Base-by-base conservation (phyloP, 1,284 basidiomycete species). In the Cryptococcus neoformans region DNA sequence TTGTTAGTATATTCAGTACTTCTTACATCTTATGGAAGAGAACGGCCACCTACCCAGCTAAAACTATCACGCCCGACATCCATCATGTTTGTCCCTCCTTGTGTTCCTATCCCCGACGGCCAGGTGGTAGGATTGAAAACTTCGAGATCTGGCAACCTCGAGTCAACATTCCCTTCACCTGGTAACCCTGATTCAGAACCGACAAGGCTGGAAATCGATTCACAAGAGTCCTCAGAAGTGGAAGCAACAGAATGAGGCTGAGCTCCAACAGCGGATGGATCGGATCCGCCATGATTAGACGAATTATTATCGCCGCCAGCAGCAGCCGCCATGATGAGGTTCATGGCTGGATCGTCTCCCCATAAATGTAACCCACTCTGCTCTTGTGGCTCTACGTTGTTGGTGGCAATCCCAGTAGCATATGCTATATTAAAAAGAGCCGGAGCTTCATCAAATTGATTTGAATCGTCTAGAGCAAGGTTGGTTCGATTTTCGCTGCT, bases 391-490 rank as follows among this genome's bases (percentile, higher is more conserved):
- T 48, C 49, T 12, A 21, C 16, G 7, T 28, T 28, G 51, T 51
- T 52, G 4, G 50, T 57, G 8, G 70, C 67, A 1, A 72, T 62
- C 14, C 67, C 69, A 11, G 69, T 66, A 9, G 69, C 67, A 52
- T 78, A 78, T 1, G 75, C 77, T 73, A 78, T 77, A 6, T 72
- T 74, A 16, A 5, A 59, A 3, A 78, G 63, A 3, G 72, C 73
- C 10, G 74, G 73, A 2, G 77, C 77, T 49, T 78, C 74, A 59
- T 78, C 77, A 12, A 78, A 65, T 49, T 77, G 72, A 54, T 74
- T 66, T 11, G 68, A 61, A 55, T 74, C 72, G 54, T 69, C 62
- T 35, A 66, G 56, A 58, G 66, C 68, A 58, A 71, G 68, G 10
- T 17, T 17, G 10, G 51, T 47, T 42, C 60, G 59, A 28, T 60